Evolutionary conservation across 805 yeast genomes (phyloP), one percentile per base, ranked within the genome.

Genomic region (Teunomyces gatunensis): DNA sequence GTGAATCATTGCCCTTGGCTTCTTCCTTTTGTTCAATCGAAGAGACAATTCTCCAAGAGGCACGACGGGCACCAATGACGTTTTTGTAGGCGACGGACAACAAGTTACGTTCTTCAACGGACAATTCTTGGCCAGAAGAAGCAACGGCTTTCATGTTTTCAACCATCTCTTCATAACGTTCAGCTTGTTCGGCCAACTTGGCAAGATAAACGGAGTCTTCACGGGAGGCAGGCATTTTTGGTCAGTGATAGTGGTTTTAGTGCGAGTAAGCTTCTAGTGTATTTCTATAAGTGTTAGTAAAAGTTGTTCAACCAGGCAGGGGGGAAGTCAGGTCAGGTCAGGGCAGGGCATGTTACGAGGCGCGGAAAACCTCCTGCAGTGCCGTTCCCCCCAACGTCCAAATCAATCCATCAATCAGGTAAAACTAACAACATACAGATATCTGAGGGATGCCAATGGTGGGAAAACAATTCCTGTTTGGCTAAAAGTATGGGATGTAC

Each of bases 131-230:
- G 54, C 96, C 97, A 39, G 96, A 83, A 37, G 96, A 86, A 60
- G 97, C 98, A 64, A 94, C 98, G 46, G 89, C 86, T 74, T 92
- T 91, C 97, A 92, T 92, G 79, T 89, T 89, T 73, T 89, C 96
- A 62, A 92, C 98, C 97, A 89, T 90, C 78, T 92, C 98, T 78
- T 94, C 98, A 72, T 91, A 94, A 77, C 98, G 95, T 79, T 94
- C 99, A 66, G 98, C 97, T 79, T 92, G 97, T 77, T 92, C 98
- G 66, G 97, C 97, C 70, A 94, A 85, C 71, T 94, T 92, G 73
- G 98, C 98, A 68, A 94, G 84, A 76, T 91, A 92, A 63, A 94
- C 96, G 66, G 95, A 89, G 77, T 94, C 96, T 85, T 94, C 98
- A 80, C 97, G 95, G 66, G 92, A 80, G 71, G 81, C 78, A 62